Evolutionary conservation across 176 grass and related monocot genomes (phyloP).

Genomic region (Triticum urartu): DNA sequence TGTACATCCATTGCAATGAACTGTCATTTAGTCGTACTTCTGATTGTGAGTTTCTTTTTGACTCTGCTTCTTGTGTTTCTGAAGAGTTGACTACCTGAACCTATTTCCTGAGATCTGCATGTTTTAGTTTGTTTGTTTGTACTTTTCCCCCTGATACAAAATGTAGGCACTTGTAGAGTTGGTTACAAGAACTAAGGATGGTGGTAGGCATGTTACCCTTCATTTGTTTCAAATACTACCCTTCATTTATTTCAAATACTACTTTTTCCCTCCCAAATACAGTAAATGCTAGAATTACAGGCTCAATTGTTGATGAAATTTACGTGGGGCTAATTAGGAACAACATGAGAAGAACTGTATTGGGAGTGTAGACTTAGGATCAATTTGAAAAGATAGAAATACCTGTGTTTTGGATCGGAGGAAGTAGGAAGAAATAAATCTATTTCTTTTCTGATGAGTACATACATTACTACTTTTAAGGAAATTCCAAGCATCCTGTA

Average conservation of each 20-base stretch:
- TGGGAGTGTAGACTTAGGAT: too few relatives aligned
- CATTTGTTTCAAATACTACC: neutral
- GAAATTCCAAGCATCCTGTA: neutral
- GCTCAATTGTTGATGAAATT: neutral
- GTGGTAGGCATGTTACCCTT: neutral
- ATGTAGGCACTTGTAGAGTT: too few relatives aligned
- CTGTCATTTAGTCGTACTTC: neutral
- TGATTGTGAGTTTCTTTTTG: neutral
- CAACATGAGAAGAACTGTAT: too few relatives aligned
- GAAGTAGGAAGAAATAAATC: neutral
- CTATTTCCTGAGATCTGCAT: neutral
- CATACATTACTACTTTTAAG: neutral
- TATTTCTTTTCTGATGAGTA: neutral
- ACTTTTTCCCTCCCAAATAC: neutral
- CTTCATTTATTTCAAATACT: neutral
- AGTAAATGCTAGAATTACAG: neutral
- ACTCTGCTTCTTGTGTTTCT: neutral
- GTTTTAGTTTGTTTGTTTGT: neutral
- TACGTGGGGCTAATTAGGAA: too few relatives aligned
- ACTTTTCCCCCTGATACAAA: neutral
- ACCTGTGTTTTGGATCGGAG: too few relatives aligned
- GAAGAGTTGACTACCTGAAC: neutral
- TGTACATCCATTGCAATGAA: neutral
- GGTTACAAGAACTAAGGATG: neutral
- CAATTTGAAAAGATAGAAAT: too few relatives aligned